A percentile compares a stretch with the other conserved stretches of the same genome.
These are phyloP conservation scores for Ascochyta clinopodiicola DNA, from an alignment of 2,329 filamentous ascomycete species.

Conservation along the genomic window DNA sequence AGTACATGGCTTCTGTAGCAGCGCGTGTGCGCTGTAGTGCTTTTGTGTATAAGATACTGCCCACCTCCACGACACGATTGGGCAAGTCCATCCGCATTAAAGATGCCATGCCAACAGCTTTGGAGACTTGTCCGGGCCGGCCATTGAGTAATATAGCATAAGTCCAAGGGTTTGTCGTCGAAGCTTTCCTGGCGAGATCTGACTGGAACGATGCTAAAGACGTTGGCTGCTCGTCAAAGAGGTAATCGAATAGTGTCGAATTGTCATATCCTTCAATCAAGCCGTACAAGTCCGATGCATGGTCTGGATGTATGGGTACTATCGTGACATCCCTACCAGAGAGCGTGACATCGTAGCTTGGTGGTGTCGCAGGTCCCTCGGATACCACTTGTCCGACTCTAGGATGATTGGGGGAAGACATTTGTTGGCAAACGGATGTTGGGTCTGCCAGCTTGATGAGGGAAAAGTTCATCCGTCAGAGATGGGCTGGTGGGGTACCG, in stretches of 20 bases:
- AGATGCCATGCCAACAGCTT: constrained; percentile 29
- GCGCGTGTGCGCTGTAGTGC: constrained; percentile 60
- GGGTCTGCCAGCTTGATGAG: too few species aligned
- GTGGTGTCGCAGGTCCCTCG: constrained; percentile 8
- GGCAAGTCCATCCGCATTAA: constrained; percentile 48
- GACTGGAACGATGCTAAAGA: constrained; percentile 5
- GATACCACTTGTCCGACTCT: constrained; percentile 7
- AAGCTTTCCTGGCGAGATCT: constrained; percentile 10
- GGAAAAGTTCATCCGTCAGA: too few species aligned
- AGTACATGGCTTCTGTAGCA: constrained; percentile 65
- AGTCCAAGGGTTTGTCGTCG: constrained; percentile 20
- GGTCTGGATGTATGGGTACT: constrained; percentile 1
- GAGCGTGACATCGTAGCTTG: constrained; percentile 14
- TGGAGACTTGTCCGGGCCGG: background rate
- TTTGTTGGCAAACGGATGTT: too few species aligned
- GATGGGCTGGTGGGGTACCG: too few species aligned
- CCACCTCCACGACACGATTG: constrained; percentile 64
- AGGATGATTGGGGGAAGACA: too few species aligned
- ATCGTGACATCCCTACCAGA: constrained; percentile 12
- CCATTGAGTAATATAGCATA: constrained; percentile 17
- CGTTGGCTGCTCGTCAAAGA: constrained; percentile 20
- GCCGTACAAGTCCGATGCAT: constrained; percentile 10
- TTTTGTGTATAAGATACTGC: constrained; percentile 60
- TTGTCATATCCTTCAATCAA: constrained; percentile 6
- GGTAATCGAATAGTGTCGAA: constrained; percentile 19